These are phyloP conservation scores for Neonectria hederae DNA, from an alignment of 2,329 filamentous ascomycete species.

Conservation along the genomic window DNA sequence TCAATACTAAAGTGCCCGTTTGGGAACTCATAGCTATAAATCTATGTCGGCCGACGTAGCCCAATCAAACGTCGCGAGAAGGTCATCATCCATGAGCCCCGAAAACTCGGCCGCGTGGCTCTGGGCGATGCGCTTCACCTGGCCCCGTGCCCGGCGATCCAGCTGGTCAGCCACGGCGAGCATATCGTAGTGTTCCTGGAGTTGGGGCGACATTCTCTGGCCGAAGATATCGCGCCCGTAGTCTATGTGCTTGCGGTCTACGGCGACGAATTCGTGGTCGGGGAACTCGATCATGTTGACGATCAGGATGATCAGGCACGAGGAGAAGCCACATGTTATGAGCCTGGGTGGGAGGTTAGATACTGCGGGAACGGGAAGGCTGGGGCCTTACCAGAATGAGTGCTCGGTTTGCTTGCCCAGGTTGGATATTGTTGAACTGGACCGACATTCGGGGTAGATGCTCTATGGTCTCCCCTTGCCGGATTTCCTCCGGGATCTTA, in stretches of 20 bases:
- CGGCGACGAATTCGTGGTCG: neutral
- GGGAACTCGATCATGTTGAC: constrained; percentile 38
- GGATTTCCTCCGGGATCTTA: constrained; percentile 25
- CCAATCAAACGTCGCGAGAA: constrained; percentile 10
- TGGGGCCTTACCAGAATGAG: constrained; percentile 24
- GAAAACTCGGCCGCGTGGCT: neutral
- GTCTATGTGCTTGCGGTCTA: constrained; percentile 25
- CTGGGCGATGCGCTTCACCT: constrained; percentile 16
- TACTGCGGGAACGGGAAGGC: rapidly evolving
- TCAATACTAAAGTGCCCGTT: too few species aligned
- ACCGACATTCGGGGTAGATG: constrained; percentile 1
- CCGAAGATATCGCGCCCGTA: constrained; percentile 10
- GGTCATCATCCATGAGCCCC: neutral
- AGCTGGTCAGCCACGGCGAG: constrained; percentile 26
- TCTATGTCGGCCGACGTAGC: neutral
- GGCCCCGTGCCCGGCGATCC: constrained; percentile 29
- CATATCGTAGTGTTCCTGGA: constrained; percentile 19
- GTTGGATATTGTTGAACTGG: constrained; percentile 10
- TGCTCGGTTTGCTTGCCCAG: constrained; percentile 25
- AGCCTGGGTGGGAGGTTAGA: constrained; percentile 20
- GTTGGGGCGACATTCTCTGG: neutral
- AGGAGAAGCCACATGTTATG: constrained; percentile 27
- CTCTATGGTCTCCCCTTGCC: neutral
- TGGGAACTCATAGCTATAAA: neutral
- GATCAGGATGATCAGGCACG: constrained; percentile 28